Conservation (phyloP, 2,329 filamentous ascomycete species). For the Exophiala dermatitidis region DNA sequence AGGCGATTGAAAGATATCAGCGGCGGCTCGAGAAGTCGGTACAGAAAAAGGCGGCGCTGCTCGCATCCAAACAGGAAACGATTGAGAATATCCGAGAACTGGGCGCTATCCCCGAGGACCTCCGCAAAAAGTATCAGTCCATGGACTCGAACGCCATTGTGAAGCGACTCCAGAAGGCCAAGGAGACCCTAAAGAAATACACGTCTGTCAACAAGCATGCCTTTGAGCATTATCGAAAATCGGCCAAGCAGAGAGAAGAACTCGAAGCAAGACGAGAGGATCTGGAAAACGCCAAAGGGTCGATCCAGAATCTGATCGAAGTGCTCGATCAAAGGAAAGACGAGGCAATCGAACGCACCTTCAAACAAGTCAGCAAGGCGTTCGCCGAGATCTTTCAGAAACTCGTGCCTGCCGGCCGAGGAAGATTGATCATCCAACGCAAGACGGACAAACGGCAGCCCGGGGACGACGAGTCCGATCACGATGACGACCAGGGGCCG, state of each 20-base stretch:
- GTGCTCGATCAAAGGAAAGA: constrained; percentile 94
- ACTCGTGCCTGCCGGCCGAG: constrained; percentile 87
- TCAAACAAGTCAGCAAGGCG: constrained; percentile 93
- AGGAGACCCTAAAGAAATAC: constrained; percentile 90
- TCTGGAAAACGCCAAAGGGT: constrained; percentile 74
- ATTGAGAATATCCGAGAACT: constrained; percentile 85
- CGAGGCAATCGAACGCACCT: constrained; percentile 94
- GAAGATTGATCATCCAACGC: constrained; percentile 85
- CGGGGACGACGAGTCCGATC: constrained; percentile 55
- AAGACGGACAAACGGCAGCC: constrained; percentile 65
- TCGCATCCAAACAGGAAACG: constrained; percentile 69
- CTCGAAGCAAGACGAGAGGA: constrained; percentile 78
- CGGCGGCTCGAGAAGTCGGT: constrained; percentile 88
- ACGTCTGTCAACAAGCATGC: constrained; percentile 88
- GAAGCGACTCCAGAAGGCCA: constrained; percentile 76
- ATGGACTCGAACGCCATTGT: constrained; percentile 69
- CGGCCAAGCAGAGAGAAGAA: constrained; percentile 83
- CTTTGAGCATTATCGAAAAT: constrained; percentile 97
- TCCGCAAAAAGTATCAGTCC: constrained; percentile 82
- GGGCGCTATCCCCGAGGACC: constrained; percentile 87
- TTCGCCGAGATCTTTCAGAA: constrained; percentile 91
- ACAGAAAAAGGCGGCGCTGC: constrained; percentile 75
- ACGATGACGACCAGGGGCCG: constrained; percentile 35
- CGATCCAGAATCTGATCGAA: constrained; percentile 86
- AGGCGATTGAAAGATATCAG: constrained; percentile 74